A percentile compares a stretch with the other conserved stretches of the same genome.
phyloP scores from a whole-genome alignment of 2,329 filamentous ascomycete species.

The Xylariomycetidae sp. region DNA sequence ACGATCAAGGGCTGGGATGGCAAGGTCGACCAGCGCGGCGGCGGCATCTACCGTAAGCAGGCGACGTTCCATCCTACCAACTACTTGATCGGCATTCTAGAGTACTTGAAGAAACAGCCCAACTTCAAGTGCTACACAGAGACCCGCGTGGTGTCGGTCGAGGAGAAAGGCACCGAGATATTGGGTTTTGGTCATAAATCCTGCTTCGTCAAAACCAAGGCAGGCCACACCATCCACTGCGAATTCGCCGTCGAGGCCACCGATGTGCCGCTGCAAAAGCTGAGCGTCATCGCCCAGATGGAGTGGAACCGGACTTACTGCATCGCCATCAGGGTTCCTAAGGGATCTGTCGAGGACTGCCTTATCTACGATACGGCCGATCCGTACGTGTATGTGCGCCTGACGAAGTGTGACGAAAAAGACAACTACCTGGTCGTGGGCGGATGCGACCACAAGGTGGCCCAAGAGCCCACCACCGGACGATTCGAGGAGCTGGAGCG shows the following conservation, averaged over 20 bases:
- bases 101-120: slow-evolving; percentile 44
- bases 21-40: slow-evolving; percentile 45
- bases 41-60: slow-evolving; percentile 41
- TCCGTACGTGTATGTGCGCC: slow-evolving; percentile 49
- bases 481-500: slow-evolving; percentile 47
- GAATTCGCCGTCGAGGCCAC: slow-evolving; percentile 49
- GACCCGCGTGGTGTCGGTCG: slow-evolving; percentile 41
- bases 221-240: slow-evolving; percentile 42
- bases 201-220: slow-evolving; percentile 41
- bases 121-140: slow-evolving; percentile 50
- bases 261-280: slow-evolving; percentile 50
- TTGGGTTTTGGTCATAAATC: slow-evolving; percentile 39
- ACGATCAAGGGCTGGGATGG: slow-evolving; percentile 48
- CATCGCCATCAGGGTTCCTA: slow-evolving; percentile 50
- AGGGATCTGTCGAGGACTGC: slow-evolving; percentile 47
- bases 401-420: slow-evolving; percentile 47
- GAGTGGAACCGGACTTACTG: slow-evolving; percentile 52
- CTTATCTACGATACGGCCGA: slow-evolving; percentile 52
- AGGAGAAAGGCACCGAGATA: slow-evolving; percentile 43
- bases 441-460: slow-evolving; percentile 56
- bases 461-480: slow-evolving; percentile 40
- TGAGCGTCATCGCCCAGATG: slow-evolving; percentile 47
- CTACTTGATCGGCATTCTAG: slow-evolving; percentile 48
- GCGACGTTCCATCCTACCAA: slow-evolving; percentile 54
- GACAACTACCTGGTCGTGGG: slow-evolving; percentile 53